phyloP scores from a whole-genome alignment of 148 eudicot species.

The Fallopia convolvulus region DNA sequence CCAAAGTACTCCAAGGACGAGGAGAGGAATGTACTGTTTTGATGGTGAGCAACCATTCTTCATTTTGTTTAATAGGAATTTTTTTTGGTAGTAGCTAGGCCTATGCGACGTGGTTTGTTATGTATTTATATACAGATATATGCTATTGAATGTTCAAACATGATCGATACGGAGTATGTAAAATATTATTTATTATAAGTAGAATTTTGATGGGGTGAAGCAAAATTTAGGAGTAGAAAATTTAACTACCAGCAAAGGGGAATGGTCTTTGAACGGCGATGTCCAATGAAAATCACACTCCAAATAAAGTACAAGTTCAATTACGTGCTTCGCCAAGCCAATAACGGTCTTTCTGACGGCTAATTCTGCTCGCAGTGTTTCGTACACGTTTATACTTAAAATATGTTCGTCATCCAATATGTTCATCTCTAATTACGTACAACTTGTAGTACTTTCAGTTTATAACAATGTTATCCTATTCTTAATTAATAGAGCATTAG shows the following conservation, averaged over 20 bases:
- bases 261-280: neutral
- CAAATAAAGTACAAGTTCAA: neutral
- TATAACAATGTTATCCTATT: neutral
- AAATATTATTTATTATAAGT: neutral
- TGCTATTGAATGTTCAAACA: too few relatives aligned
- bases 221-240: conserved; percentile 12
- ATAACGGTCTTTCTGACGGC: neutral
- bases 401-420: neutral
- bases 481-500: neutral
- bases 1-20: neutral
- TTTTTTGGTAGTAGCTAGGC: neutral
- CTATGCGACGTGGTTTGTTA: neutral
- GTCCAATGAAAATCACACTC: conserved; percentile 5
- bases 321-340: neutral
- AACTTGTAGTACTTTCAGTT: neutral
- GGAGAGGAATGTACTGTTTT: neutral
- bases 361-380: neutral
- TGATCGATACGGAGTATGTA: too few relatives aligned
- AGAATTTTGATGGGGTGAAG: conserved; percentile 28
- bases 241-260: neutral
- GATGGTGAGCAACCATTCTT: conserved; percentile 16
- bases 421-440: neutral
- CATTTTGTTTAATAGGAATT: conserved; percentile 12
- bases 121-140: neutral
- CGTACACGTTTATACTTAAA: conserved; percentile 1